These are phyloP conservation scores for Colletotrichum liaoningense DNA, from an alignment of 2,329 filamentous ascomycete species.

Conservation along the genomic window DNA sequence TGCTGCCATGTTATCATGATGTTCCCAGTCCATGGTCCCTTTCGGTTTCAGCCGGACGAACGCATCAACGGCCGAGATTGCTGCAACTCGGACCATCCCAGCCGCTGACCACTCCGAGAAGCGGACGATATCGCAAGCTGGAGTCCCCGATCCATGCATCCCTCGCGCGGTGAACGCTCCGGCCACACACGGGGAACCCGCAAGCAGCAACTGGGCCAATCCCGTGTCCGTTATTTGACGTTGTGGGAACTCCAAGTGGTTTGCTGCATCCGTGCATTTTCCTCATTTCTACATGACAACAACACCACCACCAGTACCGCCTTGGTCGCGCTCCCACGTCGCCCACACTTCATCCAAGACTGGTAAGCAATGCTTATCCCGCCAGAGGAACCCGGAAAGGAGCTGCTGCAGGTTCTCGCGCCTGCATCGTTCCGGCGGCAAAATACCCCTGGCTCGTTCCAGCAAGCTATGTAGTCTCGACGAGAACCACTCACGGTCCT, in stretches of 20 bases:
- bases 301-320: neutral
- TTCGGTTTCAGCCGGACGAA: slow-evolving; percentile 23
- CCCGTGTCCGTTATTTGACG: neutral
- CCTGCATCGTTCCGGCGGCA: slow-evolving; percentile 12
- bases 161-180: neutral
- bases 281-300: neutral
- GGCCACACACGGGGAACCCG: neutral
- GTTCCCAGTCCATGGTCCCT: neutral
- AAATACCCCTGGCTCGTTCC: slow-evolving; percentile 14
- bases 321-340: slow-evolving; percentile 2
- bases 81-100: slow-evolving; percentile 6
- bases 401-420: slow-evolving; percentile 19
- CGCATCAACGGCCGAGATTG: slow-evolving; percentile 24
- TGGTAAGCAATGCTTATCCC: slow-evolving; percentile 44
- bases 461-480: slow-evolving; percentile 4
- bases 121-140: neutral
- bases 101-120: neutral
- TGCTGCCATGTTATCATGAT: neutral
- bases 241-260: neutral
- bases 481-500: slow-evolving; percentile 20
- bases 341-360: slow-evolving; percentile 28
- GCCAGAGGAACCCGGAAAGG: slow-evolving; percentile 31
- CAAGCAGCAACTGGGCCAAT: neutral
- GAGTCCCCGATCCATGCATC: neutral
- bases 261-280: too few relatives aligned